Conservation (phyloP, 176 grass and related monocot species). For the Neostapfia colusana region DNA sequence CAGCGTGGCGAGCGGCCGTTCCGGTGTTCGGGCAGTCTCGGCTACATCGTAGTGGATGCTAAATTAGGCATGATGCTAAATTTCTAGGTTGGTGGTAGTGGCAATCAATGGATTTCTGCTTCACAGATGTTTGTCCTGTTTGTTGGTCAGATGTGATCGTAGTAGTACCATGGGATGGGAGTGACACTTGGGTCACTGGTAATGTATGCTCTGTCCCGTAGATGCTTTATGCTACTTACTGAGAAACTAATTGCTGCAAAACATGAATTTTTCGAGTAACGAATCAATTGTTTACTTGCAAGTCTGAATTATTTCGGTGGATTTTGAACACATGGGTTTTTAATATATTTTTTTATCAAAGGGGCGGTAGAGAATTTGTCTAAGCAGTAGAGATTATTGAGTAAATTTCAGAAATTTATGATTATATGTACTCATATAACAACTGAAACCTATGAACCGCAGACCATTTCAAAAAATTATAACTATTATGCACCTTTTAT, state of each 20-base stretch:
- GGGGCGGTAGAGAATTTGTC: too few species aligned
- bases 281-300: too few species aligned
- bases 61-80: neutral
- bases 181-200: slow-evolving; percentile 38
- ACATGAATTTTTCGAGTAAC: neutral
- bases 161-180: slow-evolving; percentile 10
- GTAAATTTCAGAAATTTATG: too few species aligned
- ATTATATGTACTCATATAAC: too few species aligned
- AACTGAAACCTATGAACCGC: too few species aligned
- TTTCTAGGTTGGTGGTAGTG: slow-evolving; percentile 2
- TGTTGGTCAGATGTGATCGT: slow-evolving; percentile 38
- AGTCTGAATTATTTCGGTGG: too few species aligned
- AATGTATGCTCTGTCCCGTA: slow-evolving; percentile 9
- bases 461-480: too few species aligned
- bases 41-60: slow-evolving; percentile 26
- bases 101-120: slow-evolving; percentile 66
- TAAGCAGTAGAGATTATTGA: too few species aligned
- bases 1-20: slow-evolving; percentile 42
- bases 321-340: too few species aligned
- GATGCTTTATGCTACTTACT: neutral
- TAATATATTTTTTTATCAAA: too few species aligned
- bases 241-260: neutral
- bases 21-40: slow-evolving; percentile 41
- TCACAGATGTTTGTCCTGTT: slow-evolving; percentile 30
- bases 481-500: too few species aligned